Base-by-base conservation (phyloP, 805 yeast genomes). In the Yamadazyma phyllophila region DNA sequence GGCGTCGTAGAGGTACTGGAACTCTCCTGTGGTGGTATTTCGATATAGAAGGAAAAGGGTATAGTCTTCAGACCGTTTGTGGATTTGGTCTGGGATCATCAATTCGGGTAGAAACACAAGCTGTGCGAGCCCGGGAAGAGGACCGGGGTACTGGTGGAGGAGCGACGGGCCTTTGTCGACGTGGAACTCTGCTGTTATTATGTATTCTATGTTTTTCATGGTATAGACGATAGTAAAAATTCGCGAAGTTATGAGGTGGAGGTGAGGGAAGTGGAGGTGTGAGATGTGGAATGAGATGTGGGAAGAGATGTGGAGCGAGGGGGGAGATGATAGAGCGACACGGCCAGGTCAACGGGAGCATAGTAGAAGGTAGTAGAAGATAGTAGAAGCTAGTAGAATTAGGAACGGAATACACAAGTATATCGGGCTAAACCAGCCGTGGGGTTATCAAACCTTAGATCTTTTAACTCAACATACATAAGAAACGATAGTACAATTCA, bases 111-210 rank as follows among this genome's bases (percentile, higher is more conserved):
- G 54, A 41, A 66, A 62, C 32, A 59, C 54, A 37, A 72, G 55
- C 41, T 58, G 77, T 63, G 48, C 44, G 29, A 60, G 46, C 15
- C 74, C 77, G 1, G 73, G 72, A 5, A 67, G 50, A 15, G 54
- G 48, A 15, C 43, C 32, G 2, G 67, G 67, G 43, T 71, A 41
- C 62, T 83, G 90, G 52, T 78, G 77, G 43, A 70, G 69, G 27
- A 89, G 64, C 3, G 78, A 69, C 0, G 94, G 83, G 0, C 97
- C 96, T 44, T 80, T 71, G 55, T 79, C 83, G 51, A 83, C 80
- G 60, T 89, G 94, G 61, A 89, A 90, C 63, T 86, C 91, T 1
- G 92, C 86, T 5, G 89, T 74, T 27, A 88, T 55, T 16, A 85
- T 73, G 56, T 73, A 83, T 43, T 77, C 78, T 12, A 78, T 77